A percentile compares a stretch with the other conserved stretches of the same genome.
Evolutionary conservation across 2,329 filamentous ascomycete species (phyloP).

Genomic region (Colletotrichum ledebouriae): DNA sequence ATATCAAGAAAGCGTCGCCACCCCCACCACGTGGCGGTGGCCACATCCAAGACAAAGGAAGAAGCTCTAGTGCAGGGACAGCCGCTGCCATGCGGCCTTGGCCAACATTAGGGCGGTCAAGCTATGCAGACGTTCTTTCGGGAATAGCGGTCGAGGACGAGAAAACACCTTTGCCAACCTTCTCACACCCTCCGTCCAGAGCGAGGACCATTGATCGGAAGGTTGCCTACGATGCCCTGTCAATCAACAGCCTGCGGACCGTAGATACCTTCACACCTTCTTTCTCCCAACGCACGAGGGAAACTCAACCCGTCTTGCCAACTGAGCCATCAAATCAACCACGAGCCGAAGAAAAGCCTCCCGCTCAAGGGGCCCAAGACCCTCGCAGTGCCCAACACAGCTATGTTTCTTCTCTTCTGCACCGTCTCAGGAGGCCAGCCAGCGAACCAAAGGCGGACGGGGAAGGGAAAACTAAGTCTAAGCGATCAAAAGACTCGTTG

Average conservation of each 20-base stretch:
- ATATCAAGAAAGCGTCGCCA: slow-evolving; percentile 56
- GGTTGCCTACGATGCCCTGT: slow-evolving; percentile 46
- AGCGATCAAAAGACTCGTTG: not conserved
- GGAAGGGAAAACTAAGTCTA: not conserved
- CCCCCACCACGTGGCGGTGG: slow-evolving; percentile 48
- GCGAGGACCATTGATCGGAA: slow-evolving; percentile 34
- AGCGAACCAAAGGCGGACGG: not conserved
- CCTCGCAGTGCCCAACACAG: not conserved
- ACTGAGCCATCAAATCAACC: not conserved
- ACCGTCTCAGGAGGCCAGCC: not conserved
- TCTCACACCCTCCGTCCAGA: slow-evolving; percentile 41
- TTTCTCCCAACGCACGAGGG: not conserved
- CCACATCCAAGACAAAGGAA: slow-evolving; percentile 46
- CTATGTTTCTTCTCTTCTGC: not conserved
- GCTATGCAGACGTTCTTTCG: slow-evolving; percentile 50
- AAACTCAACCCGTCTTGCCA: not conserved
- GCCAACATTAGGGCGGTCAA: slow-evolving; percentile 49
- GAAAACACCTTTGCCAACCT: slow-evolving; percentile 43
- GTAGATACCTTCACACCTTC: slow-evolving; percentile 15
- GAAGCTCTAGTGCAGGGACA: slow-evolving; percentile 44
- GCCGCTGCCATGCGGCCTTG: slow-evolving; percentile 46
- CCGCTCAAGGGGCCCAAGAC: not conserved
- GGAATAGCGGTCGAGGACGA: slow-evolving; percentile 41
- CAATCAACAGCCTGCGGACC: slow-evolving; percentile 44
- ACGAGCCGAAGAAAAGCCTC: not conserved